These are phyloP conservation scores for Lepiota subincarnata DNA, from an alignment of 768 basidiomycete genomes.

Conservation along the genomic window DNA sequence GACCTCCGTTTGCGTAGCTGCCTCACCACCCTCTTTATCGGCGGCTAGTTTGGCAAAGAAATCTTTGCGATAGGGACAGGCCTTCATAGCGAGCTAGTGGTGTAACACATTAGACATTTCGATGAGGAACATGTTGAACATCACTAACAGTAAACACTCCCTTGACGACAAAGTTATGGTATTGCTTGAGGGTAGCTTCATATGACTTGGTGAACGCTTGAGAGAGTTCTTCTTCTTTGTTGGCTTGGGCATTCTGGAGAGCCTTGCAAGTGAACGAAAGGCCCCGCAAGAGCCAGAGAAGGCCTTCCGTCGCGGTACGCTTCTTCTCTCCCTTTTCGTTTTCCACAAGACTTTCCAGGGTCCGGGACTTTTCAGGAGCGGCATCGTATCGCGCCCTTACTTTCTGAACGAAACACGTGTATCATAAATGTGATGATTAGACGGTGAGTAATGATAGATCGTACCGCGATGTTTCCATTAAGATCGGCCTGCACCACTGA, in stretches of 20 bases:
- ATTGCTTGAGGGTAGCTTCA: conserved; percentile 73
- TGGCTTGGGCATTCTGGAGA: conserved; percentile 64
- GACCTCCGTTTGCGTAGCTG: conserved; percentile 45
- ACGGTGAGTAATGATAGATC: conserved; percentile 20
- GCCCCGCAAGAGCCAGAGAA: conserved; percentile 92
- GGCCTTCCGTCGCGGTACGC: conserved; percentile 81
- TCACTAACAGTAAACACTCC: conserved; percentile 53
- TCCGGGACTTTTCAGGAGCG: conserved; percentile 57
- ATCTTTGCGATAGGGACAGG: conserved; percentile 60
- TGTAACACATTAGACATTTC: conserved; percentile 2
- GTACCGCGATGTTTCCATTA: conserved; percentile 86
- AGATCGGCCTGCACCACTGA: conserved; percentile 79
- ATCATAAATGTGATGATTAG: background rate
- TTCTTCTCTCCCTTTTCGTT: conserved; percentile 89
- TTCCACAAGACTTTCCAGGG: conserved; percentile 79
- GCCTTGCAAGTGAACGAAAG: conserved; percentile 86
- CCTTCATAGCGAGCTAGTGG: conserved; percentile 58
- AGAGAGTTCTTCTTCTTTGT: conserved; percentile 60
- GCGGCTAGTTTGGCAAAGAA: conserved; percentile 67
- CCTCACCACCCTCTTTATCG: conserved; percentile 49
- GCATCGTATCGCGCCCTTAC: conserved; percentile 76
- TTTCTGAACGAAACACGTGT: conserved; percentile 60
- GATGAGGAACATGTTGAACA: background rate
- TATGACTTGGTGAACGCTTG: conserved; percentile 80
- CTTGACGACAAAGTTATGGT: conserved; percentile 77